A percentile compares a stretch with the other conserved stretches of the same genome.
These are phyloP conservation scores for Viola odorata DNA, from an alignment of 345 rosid genomes.

Conservation along the genomic window DNA sequence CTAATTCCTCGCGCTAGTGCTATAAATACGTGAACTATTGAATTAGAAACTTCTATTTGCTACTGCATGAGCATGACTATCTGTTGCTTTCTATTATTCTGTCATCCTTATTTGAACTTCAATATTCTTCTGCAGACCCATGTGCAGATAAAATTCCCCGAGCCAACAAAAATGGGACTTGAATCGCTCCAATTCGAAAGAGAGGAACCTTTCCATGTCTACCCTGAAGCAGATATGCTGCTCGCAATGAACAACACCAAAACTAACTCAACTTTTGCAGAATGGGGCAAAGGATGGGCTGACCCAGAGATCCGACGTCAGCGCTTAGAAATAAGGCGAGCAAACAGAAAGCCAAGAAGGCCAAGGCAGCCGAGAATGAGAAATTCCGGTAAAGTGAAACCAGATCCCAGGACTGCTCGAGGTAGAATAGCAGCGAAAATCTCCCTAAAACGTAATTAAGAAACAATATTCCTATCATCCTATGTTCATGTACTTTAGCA, in stretches of 20 bases:
- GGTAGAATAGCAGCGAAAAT: slow-evolving; percentile 48
- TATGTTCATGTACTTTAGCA: no score
- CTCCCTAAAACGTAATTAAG: not conserved
- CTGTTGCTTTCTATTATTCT: no score
- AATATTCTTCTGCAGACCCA: slow-evolving; percentile 50
- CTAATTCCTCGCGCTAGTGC: no score
- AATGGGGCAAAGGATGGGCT: slow-evolving; percentile 93
- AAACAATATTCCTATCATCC: no score
- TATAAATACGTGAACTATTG: no score
- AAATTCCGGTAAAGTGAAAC: slow-evolving; percentile 20
- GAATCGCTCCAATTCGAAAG: slow-evolving; percentile 35
- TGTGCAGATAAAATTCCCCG: slow-evolving; percentile 62
- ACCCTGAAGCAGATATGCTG: slow-evolving; percentile 86
- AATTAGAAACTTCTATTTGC: not conserved
- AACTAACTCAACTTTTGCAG: slow-evolving; percentile 48
- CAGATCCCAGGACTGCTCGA: slow-evolving; percentile 32
- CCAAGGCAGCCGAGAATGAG: slow-evolving; percentile 9
- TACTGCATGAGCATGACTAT: no score
- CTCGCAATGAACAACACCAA: slow-evolving; percentile 31
- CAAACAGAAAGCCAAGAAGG: slow-evolving; percentile 18
- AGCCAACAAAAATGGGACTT: slow-evolving; percentile 52
- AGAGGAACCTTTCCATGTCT: slow-evolving; percentile 39
- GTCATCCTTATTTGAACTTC: no score
- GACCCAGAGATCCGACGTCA: slow-evolving; percentile 73
- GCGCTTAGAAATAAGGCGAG: slow-evolving; percentile 35